Evolutionary conservation across 1,284 basidiomycete species (phyloP), one percentile per base, ranked within the genome.

Genomic region (Tilletia setariae): DNA sequence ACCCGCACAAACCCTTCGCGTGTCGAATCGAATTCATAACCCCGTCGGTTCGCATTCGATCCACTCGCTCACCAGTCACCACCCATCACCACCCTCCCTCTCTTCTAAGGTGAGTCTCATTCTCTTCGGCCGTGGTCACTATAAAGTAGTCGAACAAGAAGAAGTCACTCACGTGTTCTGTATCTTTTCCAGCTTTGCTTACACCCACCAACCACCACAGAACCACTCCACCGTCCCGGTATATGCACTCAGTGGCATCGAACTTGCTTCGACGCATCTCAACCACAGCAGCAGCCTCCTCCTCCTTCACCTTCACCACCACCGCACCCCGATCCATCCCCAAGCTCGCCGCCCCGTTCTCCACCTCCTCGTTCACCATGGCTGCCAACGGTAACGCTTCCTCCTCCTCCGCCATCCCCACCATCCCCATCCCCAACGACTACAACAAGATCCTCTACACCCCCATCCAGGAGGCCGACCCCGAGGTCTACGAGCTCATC

Each of bases 401-500:
- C 62, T 25, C 43, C 62, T 42, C 62, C 62, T 13, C 62, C 40
- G 62, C 62, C 62, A 46, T 63, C 62, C 62, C 62, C 62, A 63
- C 9, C 16, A 44, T 63, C 40, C 40, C 62, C 62, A 43, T 46
- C 62, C 42, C 62, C 15, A 30, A 61, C 56, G 56, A 61, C 56
- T 61, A 96, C 93, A 98, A 98, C 90, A 91, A 91, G 85, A 86
- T 88, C 70, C 88, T 98, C 76, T 98, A 98, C 86, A 85, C 88
- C 72, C 87, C 93, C 76, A 87, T 98, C 70, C 87, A 90, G 35
- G 89, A 97, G 87, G 88, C 90, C 80, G 94, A 98, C 86, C 94
- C 94, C 71, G 92, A 92, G 85, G 90, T 98, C 79, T 89, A 94
- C 85, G 91, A 93, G 84, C 92, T 98, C 87, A 93, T 98, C 85